Evolutionary conservation across 192 early-diverging fungal genomes (phyloP).

Genomic region (Funneliformis mosseae): DNA sequence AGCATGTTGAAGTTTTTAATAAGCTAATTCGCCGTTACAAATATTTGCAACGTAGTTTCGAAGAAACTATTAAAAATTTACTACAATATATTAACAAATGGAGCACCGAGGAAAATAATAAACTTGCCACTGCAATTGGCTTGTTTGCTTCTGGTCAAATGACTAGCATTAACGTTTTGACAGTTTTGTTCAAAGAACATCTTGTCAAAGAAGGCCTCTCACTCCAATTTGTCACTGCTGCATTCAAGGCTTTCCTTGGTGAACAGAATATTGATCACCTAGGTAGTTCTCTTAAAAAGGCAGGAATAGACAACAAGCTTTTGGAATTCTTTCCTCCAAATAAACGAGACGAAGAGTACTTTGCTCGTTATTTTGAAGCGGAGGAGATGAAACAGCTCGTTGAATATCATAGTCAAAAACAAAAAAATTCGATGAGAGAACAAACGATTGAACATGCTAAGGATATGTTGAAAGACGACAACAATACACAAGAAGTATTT

Average conservation of each 20-base stretch:
- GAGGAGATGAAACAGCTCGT: conserved; percentile 89
- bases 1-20: conserved; percentile 83
- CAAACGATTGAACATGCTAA: conserved; percentile 62
- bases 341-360: conserved; percentile 85
- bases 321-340: conserved; percentile 91
- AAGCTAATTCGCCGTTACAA: conserved; percentile 93
- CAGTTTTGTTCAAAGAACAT: conserved; percentile 86
- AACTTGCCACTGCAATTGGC: conserved; percentile 78
- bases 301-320: conserved; percentile 74
- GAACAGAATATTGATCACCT: conserved; percentile 81
- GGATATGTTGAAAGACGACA: conserved; percentile 62
- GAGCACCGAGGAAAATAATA: conserved; percentile 72
- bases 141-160: conserved; percentile 70
- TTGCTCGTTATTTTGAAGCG: conserved; percentile 90
- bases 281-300: conserved; percentile 64
- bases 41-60: conserved; percentile 86
- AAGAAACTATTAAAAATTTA: conserved; percentile 82
- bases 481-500: conserved; percentile 57
- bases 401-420: conserved; percentile 76
- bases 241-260: conserved; percentile 78
- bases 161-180: conserved; percentile 72
- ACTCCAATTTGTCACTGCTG: conserved; percentile 79
- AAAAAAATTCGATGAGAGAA: conserved; percentile 67
- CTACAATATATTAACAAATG: conserved; percentile 92
- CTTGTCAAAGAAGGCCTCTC: conserved; percentile 90